Percentiles rank a stretch among this genome's conserved stretches.
Evolutionary conservation across 352 stramenopile genomes (phyloP).

Genomic region (Phytophthora boehmeriae): DNA sequence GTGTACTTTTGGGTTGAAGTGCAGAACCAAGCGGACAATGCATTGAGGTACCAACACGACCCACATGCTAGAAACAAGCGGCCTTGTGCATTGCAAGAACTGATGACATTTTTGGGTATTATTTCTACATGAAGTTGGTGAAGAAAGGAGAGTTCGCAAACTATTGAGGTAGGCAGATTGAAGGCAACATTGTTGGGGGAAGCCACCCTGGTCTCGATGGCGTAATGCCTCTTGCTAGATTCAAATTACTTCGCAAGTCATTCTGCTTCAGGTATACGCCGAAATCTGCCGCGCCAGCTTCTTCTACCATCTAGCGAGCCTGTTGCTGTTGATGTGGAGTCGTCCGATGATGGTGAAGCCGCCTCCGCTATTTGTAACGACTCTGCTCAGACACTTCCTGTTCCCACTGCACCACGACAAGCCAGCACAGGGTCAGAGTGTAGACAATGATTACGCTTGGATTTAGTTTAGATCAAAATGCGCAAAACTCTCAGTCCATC

Average conservation of each 20-base stretch:
- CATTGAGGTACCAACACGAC: neutral
- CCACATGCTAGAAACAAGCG: neutral
- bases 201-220: conserved; percentile 4
- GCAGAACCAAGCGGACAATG: neutral
- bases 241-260: conserved; percentile 18
- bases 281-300: conserved; percentile 1
- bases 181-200: conserved; percentile 19
- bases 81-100: conserved; percentile 17
- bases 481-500: no score
- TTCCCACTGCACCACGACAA: no score
- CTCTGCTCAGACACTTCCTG: no score
- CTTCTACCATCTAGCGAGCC: no score
- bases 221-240: conserved; percentile 29
- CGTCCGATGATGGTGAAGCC: no score
- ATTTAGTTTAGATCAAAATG: no score
- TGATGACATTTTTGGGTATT: conserved; percentile 4
- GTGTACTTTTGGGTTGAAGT: no score
- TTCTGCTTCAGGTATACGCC: conserved; percentile 26
- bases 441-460: no score
- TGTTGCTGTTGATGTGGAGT: no score
- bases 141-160: conserved; percentile 6
- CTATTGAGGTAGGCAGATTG: no score
- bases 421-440: no score
- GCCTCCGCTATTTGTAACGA: no score
- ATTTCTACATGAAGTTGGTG: neutral